A percentile compares a stretch with the other conserved stretches of the same genome.
These are phyloP conservation scores for Gautieria morchelliformis DNA, from an alignment of 768 basidiomycete genomes.

Conservation along the genomic window DNA sequence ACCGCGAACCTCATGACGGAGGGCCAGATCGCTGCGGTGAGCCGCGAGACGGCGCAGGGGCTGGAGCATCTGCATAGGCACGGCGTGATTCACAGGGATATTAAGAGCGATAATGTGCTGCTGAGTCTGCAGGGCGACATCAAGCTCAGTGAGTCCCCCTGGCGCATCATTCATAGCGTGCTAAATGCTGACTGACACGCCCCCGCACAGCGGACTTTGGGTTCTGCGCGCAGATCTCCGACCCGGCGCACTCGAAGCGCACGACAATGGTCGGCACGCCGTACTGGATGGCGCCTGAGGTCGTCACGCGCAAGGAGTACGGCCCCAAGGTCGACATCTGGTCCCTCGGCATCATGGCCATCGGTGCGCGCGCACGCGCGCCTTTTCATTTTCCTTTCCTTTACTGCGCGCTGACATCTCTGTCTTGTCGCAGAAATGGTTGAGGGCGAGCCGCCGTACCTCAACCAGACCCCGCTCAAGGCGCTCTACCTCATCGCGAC, in stretches of 20 bases:
- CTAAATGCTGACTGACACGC: too few species aligned
- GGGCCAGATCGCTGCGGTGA: conserved; percentile 96
- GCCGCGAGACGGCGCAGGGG: conserved; percentile 86
- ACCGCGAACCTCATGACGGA: conserved; percentile 96
- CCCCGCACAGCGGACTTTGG: conserved; percentile 76
- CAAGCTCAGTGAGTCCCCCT: conserved; percentile 75
- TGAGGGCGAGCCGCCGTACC: conserved; percentile 92
- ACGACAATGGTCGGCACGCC: conserved; percentile 99
- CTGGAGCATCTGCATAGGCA: conserved; percentile 91
- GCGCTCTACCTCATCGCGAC: conserved; percentile 97
- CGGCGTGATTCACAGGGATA: conserved; percentile 97
- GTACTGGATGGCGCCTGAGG: conserved; percentile 99
- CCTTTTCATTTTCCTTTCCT: not conserved
- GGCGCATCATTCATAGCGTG: too few species aligned
- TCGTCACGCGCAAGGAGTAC: conserved; percentile 95
- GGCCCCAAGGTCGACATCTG: conserved; percentile 98
- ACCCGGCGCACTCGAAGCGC: conserved; percentile 80
- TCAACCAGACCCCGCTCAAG: conserved; percentile 94
- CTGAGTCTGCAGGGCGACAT: conserved; percentile 91
- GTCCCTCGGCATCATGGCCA: conserved; percentile 94
- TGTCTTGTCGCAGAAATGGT: conserved; percentile 69
- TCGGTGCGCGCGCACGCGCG: conserved; percentile 58
- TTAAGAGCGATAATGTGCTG: conserved; percentile 97
- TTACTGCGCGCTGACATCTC: conserved; percentile 1
- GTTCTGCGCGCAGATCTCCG: conserved; percentile 96